Conservation (phyloP, 495 filamentous ascomycete genomes). For the Cenococcum geophilum region DNA sequence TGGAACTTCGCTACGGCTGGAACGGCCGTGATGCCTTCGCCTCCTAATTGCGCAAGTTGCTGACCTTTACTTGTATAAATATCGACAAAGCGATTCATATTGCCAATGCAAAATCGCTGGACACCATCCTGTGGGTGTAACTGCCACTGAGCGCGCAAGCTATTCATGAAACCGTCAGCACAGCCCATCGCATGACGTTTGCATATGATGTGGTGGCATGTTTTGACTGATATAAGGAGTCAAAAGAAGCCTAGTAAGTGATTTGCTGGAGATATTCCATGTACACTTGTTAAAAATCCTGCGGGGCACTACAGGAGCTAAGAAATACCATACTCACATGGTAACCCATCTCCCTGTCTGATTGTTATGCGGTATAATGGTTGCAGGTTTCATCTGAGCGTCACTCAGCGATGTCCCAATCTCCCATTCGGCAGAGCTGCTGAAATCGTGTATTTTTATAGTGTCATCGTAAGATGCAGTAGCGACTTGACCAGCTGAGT, state of each 20-base stretch:
- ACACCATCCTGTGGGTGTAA: slow-evolving; percentile 63
- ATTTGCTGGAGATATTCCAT: too few species aligned
- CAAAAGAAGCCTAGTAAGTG: too few species aligned
- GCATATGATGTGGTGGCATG: too few species aligned
- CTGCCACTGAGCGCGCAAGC: slow-evolving; percentile 92
- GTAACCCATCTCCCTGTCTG: slow-evolving; percentile 84
- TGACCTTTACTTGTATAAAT: slow-evolving; percentile 73
- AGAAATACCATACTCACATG: slow-evolving; percentile 46
- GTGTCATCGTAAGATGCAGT: slow-evolving; percentile 94
- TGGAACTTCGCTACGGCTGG: slow-evolving; percentile 91
- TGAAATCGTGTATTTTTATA: slow-evolving; percentile 82
- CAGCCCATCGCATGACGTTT: not conserved
- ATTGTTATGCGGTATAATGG: slow-evolving; percentile 79
- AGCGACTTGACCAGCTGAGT: slow-evolving; percentile 70
- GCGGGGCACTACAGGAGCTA: not conserved
- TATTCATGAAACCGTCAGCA: slow-evolving; percentile 38
- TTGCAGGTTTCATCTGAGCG: slow-evolving; percentile 60
- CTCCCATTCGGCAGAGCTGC: slow-evolving; percentile 57
- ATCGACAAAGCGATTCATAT: slow-evolving; percentile 97
- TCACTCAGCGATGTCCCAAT: slow-evolving; percentile 53
- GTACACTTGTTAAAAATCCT: not conserved
- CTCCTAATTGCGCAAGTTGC: slow-evolving; percentile 83
- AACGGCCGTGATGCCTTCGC: slow-evolving; percentile 86
- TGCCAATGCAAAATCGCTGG: slow-evolving; percentile 85
- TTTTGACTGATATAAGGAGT: too few species aligned